Evolutionary conservation across 1,284 basidiomycete genomes (phyloP), one percentile per base, ranked within the genome.

Genomic region (Fistulinella staudtii): DNA sequence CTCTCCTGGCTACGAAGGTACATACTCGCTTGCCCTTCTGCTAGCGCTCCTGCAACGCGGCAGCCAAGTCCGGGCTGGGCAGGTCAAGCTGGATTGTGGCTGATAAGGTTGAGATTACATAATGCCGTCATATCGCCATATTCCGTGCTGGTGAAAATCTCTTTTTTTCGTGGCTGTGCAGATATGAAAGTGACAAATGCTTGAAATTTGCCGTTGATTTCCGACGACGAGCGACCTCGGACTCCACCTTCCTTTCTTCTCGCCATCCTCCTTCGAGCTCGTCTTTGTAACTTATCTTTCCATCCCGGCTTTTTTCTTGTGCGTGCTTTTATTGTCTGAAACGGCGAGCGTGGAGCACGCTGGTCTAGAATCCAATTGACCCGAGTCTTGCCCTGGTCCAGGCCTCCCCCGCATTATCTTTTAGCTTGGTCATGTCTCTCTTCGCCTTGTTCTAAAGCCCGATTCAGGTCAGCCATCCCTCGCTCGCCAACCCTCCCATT

Each of bases 181-280:
- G 47, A 61, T 61, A 61, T 20, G 33, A 21, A 34, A 54, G 46
- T 55, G 51, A 54, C 58, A 57, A 57, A 54, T 59, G 23, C 29
- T 15, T 5, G 31, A 55, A 57, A 55, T 49, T 57, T 58, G 24
- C 40, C 43, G 42, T 50, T 53, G 41, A 43, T 47, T 45, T 27
- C 35, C 23, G 45, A 57, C 53, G 47, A 44, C 56, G 43, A 56
- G 24, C 35, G 49, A 11, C 24, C 7, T 25, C 24, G 24, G 24
- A 25, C 24, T 25, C 24, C 24, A 25, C 24, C 24, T 11, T 25
- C 24, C 24, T 58, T 54, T 52, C 1, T 43, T 59, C 35, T 52
- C 54, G 56, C 52, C 50, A 0, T 8, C 8, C 17, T n/a, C 28
- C 28, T 29, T 17, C 23, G 17, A 36, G 17, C n/a, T 24, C 47